Base-by-base conservation (phyloP, 441 rosid genomes). In the Theobroma grandiflorum region DNA sequence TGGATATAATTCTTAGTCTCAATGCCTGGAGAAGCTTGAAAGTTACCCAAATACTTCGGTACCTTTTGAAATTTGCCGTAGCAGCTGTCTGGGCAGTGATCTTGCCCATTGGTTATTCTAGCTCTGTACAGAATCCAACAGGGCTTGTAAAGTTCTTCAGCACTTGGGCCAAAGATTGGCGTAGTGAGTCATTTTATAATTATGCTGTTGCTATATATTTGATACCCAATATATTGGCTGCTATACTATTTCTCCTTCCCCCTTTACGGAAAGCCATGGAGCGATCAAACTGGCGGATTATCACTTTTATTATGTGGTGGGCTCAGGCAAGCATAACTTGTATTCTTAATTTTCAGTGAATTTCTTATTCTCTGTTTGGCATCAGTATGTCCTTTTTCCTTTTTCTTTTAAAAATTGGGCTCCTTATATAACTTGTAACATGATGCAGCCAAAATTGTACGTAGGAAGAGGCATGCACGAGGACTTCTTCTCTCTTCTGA, bases 401-500 rank as follows among this genome's bases (percentile, higher is more conserved):
- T 38, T 53, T 2, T 58, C 16, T 71, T 73, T 73, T 12, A 38
- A 53, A 76, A 58, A 47, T 42, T 67, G 45, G 42, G 50, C 50
- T 53, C 26, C 38, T 53, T 55, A n/a, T 53, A 42, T 66, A 65
- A 66, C 26, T 67, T 12, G 8, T 67, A 26, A 53, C 80, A 66
- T 33, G 49, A 11, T 77, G 80, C 80, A 92, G 96, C 95, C 98
- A 77, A 89, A 91, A 66, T 88, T 94, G 64, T 94, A 91, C 83
- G 90, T 93, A 83, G 98, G 97, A 75, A 90, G 98, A 86, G 98
- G 95, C 82, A 94, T 94, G 98, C 98, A 94, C 76, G 98, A 93
- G 89, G 92, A 94, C 79, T 81, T 88, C 2, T 72, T 87, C 79
- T 91, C 98, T 75, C 96, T 77, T 55, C 65, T 77, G 72, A 94